Base-by-base conservation (phyloP, 129 eudicot species). In the Pseudognaphalium luteoalbum region DNA sequence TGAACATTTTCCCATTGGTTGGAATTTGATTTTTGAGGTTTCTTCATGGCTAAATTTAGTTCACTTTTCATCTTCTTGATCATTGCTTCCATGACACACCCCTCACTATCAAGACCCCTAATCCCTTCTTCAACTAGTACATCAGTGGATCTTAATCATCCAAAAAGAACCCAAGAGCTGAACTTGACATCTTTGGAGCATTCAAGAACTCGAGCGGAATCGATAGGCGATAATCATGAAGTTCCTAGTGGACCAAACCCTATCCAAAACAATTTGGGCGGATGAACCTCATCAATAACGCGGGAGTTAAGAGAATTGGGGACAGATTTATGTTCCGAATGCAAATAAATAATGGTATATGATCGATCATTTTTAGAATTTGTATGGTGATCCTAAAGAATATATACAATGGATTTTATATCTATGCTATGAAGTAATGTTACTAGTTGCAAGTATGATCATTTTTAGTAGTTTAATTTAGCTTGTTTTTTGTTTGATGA, bases 201-300 rank as follows among this genome's bases (percentile, higher is more conserved):
- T 60, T 44, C 81, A 78, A 78, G 81, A 42, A 61, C 39, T 7
- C 37, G 12, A 8, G 50, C 0, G 7, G 80, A 81, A 47, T 77
- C 84, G 30, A 84, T 84, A 82, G 84, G 29, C 0, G 82, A 71
- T 70, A 87, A 82, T 28, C 94, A 88, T 88, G 94, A 86, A 75
- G 94, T 88, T 66, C 94, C 94, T 14, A 84, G 87, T 35, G 94
- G 94, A 39, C 88, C 94, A 52, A 90, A 90, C 81, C 96, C 96
- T 47, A 87, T 87, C 57, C 79, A 88, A 30, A 90, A 90, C 82
- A 64, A 82, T 84, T 29, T 76, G 73, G 66, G 52, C 32, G 72
- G 35, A 47, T 75, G 79, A 75, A 19, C 15, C 35, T 17, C 12
- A 47, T 14, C 0, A 47, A 47, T 47, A 47, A 0, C 54, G 5